Conservation (phyloP, 108 stramenopile genomes). For the Conticribra guillardii region DNA sequence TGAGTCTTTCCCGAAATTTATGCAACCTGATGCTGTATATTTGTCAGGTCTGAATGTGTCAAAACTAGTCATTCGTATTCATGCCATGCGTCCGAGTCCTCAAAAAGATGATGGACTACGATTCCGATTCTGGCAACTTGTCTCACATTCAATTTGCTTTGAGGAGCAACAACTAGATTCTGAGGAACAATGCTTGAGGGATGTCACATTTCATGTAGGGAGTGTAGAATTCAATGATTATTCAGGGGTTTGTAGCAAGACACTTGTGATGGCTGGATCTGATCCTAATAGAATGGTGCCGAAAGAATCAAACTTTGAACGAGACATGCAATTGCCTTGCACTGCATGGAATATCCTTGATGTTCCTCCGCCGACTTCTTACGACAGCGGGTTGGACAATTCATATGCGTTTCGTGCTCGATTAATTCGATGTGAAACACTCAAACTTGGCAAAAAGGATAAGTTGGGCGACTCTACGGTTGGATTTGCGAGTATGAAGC, state of each 20-base stretch:
- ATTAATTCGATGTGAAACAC: conserved; percentile 43
- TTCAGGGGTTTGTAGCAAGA: conserved; percentile 48
- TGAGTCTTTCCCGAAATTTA: conserved; percentile 57
- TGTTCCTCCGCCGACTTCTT: conserved; percentile 48
- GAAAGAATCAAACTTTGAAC: neutral
- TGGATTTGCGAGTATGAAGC: conserved; percentile 30
- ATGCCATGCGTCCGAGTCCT: conserved; percentile 53
- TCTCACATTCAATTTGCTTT: conserved; percentile 47
- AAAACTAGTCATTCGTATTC: conserved; percentile 62
- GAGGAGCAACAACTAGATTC: conserved; percentile 60
- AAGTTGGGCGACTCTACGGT: conserved; percentile 47
- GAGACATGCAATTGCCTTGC: conserved; percentile 54
- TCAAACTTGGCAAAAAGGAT: conserved; percentile 33
- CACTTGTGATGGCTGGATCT: conserved; percentile 35
- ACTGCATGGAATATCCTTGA: conserved; percentile 69
- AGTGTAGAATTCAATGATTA: conserved; percentile 54
- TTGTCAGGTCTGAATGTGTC: conserved; percentile 58
- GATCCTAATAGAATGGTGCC: neutral
- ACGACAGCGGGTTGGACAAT: conserved; percentile 9
- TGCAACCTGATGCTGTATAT: conserved; percentile 81
- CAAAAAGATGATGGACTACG: conserved; percentile 40
- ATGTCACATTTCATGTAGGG: conserved; percentile 62
- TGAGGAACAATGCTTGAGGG: conserved; percentile 47
- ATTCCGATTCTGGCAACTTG: conserved; percentile 74
- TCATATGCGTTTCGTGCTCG: conserved; percentile 26